Conservation (phyloP, 345 rosid species). For the Salix arbutifolia region DNA sequence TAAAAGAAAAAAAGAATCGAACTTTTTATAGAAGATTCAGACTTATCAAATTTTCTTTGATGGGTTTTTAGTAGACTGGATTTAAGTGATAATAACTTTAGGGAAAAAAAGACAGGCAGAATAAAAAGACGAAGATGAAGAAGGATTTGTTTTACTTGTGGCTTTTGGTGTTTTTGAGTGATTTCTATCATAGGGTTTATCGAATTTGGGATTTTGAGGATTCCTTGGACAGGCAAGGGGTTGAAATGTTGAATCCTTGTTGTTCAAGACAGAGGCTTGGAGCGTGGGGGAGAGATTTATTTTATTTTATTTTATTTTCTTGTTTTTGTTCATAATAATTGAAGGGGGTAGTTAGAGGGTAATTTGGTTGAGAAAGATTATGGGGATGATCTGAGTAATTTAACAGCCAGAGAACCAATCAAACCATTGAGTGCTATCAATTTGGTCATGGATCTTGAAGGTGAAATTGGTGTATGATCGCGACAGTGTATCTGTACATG, state of each 20-base stretch:
- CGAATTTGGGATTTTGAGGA: slow-evolving; percentile 19
- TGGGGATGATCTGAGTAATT: no score
- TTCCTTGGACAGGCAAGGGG: slow-evolving; percentile 6
- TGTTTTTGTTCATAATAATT: no score
- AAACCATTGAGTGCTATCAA: no score
- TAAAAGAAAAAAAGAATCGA: neutral
- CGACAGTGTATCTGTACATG: no score
- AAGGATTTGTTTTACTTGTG: neutral
- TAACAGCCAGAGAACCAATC: no score
- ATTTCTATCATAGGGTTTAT: slow-evolving; percentile 26
- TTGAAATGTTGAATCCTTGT: slow-evolving; percentile 21
- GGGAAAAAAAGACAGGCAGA: neutral
- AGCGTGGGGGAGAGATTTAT: neutral
- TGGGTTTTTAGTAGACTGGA: neutral
- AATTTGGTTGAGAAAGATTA: no score
- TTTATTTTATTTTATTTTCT: no score
- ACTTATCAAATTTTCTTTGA: neutral
- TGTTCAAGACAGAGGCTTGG: neutral
- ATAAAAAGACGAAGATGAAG: no score
- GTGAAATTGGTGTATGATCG: no score
- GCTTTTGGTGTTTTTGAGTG: neutral
- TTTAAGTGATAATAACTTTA: neutral
- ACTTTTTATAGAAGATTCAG: neutral
- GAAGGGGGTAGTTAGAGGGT: no score
- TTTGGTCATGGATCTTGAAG: no score